Base-by-base conservation (phyloP, 371 early-diverging fungal genomes). In the Actinomortierella wolfii region DNA sequence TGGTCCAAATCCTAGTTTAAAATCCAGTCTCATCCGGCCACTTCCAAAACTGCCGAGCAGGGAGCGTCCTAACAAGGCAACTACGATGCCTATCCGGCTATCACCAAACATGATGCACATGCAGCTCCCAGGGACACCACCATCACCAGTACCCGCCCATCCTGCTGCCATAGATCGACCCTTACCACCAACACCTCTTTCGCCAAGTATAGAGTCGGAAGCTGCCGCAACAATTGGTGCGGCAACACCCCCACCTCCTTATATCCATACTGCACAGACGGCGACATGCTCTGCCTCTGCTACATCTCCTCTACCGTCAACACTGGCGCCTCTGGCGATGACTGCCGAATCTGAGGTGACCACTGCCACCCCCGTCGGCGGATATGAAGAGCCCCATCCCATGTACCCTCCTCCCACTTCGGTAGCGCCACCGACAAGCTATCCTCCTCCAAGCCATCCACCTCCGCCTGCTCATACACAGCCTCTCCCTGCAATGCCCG, bases 121-220 rank as follows among this genome's bases (percentile, higher is more conserved):
- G 17, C 25, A 18, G 13, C 56, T 13, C n/a, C 26, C 29, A 47
- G 20, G 29, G 24, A 44, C 18, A 13, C 55, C 1, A 28, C 18
- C 47, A 29, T 23, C 54, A 9, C 24, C 48, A 23, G 26, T 52
- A 51, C 41, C 9, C 11, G 47, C 21, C 21, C 47, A 3, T 3
- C 47, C 47, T 20, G 24, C 20, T 11, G 26, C 40, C 14, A 11
- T 47, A 7, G 29, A 57, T 39, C 60, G 70, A 14, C 70, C 65
- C 13, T 54, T 70, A 17, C 65, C 70, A 39, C 70, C 70, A 26
- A 64, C 64, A 15, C 70, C 65, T 8, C 2, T 47, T 1, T 46
- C 57, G 17, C 51, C 66, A 7, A 46, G 43, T 28, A 26, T 47
- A 5, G 49, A 41, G 6, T 7, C 40, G 8, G 42, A 44, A 47